Evolutionary conservation across 768 basidiomycete species (phyloP).

Genomic region (Tulasnella sp.): DNA sequence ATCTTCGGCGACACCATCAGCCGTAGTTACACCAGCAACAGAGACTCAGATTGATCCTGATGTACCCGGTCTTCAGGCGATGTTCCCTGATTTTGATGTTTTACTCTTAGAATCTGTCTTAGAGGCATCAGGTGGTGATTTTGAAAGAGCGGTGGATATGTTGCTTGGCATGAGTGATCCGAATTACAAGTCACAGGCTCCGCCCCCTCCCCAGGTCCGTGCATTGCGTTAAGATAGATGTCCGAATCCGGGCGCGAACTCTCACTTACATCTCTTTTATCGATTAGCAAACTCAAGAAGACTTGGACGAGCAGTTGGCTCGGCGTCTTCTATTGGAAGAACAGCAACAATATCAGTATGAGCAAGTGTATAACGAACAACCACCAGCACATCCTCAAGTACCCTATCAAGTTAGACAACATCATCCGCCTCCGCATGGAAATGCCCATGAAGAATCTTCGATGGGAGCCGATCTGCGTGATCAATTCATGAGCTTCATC

Average conservation of each 20-base stretch:
- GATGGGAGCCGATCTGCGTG: not conserved
- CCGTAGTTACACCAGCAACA: not conserved
- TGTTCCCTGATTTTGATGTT: slow-evolving; percentile 75
- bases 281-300: slow-evolving; percentile 40
- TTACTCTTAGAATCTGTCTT: slow-evolving; percentile 58
- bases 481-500: slow-evolving; percentile 24
- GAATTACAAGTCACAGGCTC: slow-evolving; percentile 38
- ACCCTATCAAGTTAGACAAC: slow-evolving; percentile 11
- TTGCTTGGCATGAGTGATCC: slow-evolving; percentile 82
- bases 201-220: slow-evolving; percentile 1
- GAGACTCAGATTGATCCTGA: slow-evolving; percentile 30
- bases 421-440: too few species aligned
- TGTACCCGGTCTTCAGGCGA: slow-evolving; percentile 43
- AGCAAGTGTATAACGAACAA: too few species aligned
- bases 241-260: too few species aligned
- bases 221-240: too few species aligned
- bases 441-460: too few species aligned
- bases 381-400: slow-evolving; percentile 17
- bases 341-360: slow-evolving; percentile 24
- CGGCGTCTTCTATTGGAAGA: slow-evolving; percentile 56
- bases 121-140: slow-evolving; percentile 53
- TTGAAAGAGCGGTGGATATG: slow-evolving; percentile 62
- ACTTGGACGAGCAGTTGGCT: slow-evolving; percentile 70
- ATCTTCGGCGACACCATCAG: slow-evolving; percentile 4
- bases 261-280: not conserved